A percentile compares a stretch with the other conserved stretches of the same genome.
Conservation (phyloP, 768 basidiomycete genomes). For the Dictyophora rubrovolvata region DNA sequence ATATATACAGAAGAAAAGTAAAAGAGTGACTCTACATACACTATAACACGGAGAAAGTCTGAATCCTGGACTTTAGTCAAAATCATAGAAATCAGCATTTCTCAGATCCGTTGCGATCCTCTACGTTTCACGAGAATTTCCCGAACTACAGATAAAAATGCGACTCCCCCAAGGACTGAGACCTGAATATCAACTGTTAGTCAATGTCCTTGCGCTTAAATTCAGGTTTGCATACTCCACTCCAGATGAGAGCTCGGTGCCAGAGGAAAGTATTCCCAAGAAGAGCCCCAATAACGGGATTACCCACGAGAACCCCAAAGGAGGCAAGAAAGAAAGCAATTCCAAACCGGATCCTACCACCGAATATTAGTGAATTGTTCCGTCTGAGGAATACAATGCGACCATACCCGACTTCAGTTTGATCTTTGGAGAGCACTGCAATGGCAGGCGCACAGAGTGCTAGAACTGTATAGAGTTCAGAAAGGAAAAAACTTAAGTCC, state of each 20-base stretch:
- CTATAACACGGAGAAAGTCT: too few relatives aligned
- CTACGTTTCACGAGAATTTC: too few relatives aligned
- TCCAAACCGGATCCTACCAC: neutral
- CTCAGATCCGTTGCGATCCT: too few relatives aligned
- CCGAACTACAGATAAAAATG: too few relatives aligned
- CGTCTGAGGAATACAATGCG: conserved; percentile 13
- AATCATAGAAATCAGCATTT: too few relatives aligned
- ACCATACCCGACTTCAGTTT: conserved; percentile 44
- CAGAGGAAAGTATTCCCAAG: conserved; percentile 42
- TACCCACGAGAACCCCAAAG: conserved; percentile 24
- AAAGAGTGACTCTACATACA: too few relatives aligned
- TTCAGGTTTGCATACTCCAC: conserved; percentile 25
- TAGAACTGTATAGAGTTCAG: conserved; percentile 7
- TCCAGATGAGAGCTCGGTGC: conserved; percentile 49
- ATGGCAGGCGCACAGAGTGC: conserved; percentile 32
- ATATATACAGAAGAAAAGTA: too few relatives aligned
- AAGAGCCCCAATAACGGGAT: conserved; percentile 49
- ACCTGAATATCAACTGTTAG: too few relatives aligned
- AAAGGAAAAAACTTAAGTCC: conserved; percentile 37
- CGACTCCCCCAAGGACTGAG: too few relatives aligned
- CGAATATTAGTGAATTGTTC: neutral
- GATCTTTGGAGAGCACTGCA: conserved; percentile 30
- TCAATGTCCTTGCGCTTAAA: neutral
- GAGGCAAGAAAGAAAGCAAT: neutral
- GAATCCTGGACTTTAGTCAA: too few relatives aligned